Percentiles rank a stretch among this genome's conserved stretches.
phyloP scores from a whole-genome alignment of 1,284 basidiomycete genomes.

The Microbotryum violaceum region DNA sequence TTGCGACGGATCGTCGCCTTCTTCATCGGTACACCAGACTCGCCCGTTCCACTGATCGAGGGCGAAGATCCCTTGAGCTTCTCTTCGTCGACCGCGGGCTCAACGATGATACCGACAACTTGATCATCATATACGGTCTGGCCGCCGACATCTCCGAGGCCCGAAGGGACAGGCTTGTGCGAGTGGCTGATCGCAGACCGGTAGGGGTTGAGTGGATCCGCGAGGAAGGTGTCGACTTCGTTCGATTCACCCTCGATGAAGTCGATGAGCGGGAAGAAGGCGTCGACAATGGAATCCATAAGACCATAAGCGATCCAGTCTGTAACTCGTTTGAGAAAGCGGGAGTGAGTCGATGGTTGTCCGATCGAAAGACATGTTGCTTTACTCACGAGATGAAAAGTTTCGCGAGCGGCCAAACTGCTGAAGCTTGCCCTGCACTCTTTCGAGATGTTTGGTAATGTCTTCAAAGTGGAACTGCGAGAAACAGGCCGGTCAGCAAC shows the following conservation, averaged over 20 bases:
- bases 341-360: background rate
- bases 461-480: constrained; percentile 85
- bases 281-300: constrained; percentile 87
- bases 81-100: constrained; percentile 35
- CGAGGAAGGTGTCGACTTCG: constrained; percentile 64
- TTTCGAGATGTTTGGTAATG: constrained; percentile 74
- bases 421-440: constrained; percentile 61
- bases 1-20: constrained; percentile 14
- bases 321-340: constrained; percentile 36
- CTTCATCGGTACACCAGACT: constrained; percentile 14
- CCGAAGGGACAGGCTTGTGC: constrained; percentile 10
- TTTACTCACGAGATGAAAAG: constrained; percentile 57
- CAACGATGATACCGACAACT: constrained; percentile 24
- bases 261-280: constrained; percentile 80
- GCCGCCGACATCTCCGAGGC: constrained; percentile 17
- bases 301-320: constrained; percentile 94
- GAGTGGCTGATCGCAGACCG: background rate
- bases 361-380: constrained; percentile 30
- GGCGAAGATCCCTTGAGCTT: constrained; percentile 8
- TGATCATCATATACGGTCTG: constrained; percentile 22
- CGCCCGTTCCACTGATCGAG: constrained; percentile 1
- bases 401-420: constrained; percentile 50
- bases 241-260: constrained; percentile 76
- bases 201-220: constrained; percentile 40
- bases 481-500: too few species aligned